Base-by-base conservation (phyloP, 192 early-diverging fungal genomes). In the Funneliformis geosporum region DNA sequence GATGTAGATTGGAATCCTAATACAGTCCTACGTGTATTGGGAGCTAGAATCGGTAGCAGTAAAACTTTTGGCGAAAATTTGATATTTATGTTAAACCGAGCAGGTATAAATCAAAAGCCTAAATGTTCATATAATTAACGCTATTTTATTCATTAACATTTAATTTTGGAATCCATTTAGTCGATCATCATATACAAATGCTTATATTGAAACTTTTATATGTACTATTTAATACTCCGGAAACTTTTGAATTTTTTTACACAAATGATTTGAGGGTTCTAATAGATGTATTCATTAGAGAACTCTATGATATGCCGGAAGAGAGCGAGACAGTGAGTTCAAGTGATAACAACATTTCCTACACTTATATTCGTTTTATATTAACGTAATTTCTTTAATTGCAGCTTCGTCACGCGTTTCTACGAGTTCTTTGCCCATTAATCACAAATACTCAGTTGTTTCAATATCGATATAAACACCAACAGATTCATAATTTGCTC, bases 31-130 rank as follows among this genome's bases (percentile, higher is more conserved):
- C 46, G 70, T 59, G 86, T 83, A 6, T 71, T 95, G 1, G 55
- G 73, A 4, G 77, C 84, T 33, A 83, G 92, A 68, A 80, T 89
- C 42, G 86, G 90, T 42, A 83, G 84, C 33, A 88, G 92, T 80
- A 94, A 93, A 66, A 96, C 94, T 16, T 93, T 98, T 79, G 87
- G 92, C 8, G 95, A 94, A 46, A 98, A 96, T 80, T 80, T 98
- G 25, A 92, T 98, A 66, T 95, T 98, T 81, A 92, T 98, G 84
- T 85, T 98, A 73, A 98, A 98, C 82, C 91, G 96, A 40, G 92
- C 93, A 33, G 91, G 95, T 88, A 89, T 84, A 80, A 6, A 28
- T 16, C 6, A 12, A 47, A 16, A n/a, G n/a, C n/a, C n/a, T n/a
- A n/a, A n/a, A n/a, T n/a, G 2, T 11, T 39, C 12, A 8, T 11